Evolutionary conservation across 2,329 filamentous ascomycete species (phyloP).

Genomic region (Clonostachys byssicola): DNA sequence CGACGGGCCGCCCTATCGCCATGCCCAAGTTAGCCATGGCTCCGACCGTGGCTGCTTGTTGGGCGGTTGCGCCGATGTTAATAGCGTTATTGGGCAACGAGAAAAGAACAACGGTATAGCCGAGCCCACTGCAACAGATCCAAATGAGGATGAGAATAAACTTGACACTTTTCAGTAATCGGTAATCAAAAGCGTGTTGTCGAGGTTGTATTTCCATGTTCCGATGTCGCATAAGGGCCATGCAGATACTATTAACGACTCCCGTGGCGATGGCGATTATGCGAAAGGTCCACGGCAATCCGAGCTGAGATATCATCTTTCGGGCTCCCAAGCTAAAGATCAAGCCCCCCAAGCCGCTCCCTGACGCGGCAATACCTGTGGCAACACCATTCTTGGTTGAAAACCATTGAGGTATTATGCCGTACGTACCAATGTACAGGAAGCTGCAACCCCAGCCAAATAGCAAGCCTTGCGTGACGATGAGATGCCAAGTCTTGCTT

Average conservation of each 20-base stretch:
- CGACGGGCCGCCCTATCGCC: not conserved
- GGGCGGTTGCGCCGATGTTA: not conserved
- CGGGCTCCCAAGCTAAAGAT: slow-evolving; percentile 12
- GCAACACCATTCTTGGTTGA: slow-evolving; percentile 48
- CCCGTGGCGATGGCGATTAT: slow-evolving; percentile 43
- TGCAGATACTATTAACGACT: slow-evolving; percentile 49
- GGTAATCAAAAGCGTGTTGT: not conserved
- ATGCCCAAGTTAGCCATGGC: not conserved
- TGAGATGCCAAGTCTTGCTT: slow-evolving; percentile 53
- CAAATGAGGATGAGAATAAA: not conserved
- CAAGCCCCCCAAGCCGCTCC: slow-evolving; percentile 34
- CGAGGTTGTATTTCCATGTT: not conserved
- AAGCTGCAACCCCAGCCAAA: slow-evolving; percentile 60
- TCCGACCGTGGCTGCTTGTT: not conserved
- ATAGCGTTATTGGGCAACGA: not conserved
- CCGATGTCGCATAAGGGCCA: slow-evolving; percentile 34
- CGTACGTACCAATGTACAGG: slow-evolving; percentile 49
- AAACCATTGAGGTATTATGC: slow-evolving; percentile 60
- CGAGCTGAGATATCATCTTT: slow-evolving; percentile 49
- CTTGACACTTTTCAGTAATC: not conserved
- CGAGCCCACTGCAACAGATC: not conserved
- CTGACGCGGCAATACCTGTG: slow-evolving; percentile 49
- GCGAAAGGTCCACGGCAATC: slow-evolving; percentile 52
- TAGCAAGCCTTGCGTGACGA: slow-evolving; percentile 53
- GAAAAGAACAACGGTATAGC: not conserved